Percentiles rank a stretch among this genome's conserved stretches.
phyloP scores from a whole-genome alignment of 352 stramenopile genomes.

The Phytophthora vignae region DNA sequence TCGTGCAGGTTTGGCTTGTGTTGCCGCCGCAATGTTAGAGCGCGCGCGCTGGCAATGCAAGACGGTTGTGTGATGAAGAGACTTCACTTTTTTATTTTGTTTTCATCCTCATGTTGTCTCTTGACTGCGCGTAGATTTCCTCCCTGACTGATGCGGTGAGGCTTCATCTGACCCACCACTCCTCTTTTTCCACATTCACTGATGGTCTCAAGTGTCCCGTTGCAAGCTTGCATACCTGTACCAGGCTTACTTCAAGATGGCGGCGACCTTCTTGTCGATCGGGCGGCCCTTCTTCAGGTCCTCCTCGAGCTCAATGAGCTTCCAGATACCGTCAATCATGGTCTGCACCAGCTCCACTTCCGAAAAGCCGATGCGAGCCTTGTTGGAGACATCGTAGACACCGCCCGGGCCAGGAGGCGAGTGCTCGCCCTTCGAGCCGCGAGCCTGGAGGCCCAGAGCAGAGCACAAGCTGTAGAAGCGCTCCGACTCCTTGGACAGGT shows the following conservation, averaged over 20 bases:
- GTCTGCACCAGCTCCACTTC: constrained; percentile 93
- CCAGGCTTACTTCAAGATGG: constrained; percentile 49
- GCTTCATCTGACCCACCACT: constrained; percentile 26
- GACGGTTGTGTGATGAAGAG: constrained; percentile 34
- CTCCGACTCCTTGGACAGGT: constrained; percentile 64
- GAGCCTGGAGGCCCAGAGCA: constrained; percentile 65
- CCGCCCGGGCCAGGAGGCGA: constrained; percentile 68
- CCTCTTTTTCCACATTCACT: constrained; percentile 19
- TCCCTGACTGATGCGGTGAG: constrained; percentile 23
- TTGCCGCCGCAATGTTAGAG: constrained; percentile 22
- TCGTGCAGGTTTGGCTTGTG: neutral
- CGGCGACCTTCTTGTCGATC: constrained; percentile 68
- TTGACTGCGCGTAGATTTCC: constrained; percentile 31
- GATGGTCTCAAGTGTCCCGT: constrained; percentile 1
- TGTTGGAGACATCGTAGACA: constrained; percentile 93
- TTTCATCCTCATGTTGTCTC: constrained; percentile 26
- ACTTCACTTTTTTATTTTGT: constrained; percentile 36
- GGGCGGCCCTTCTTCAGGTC: constrained; percentile 82
- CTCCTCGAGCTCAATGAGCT: constrained; percentile 93
- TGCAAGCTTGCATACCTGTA: neutral
- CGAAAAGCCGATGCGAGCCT: constrained; percentile 86
- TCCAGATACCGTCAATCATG: constrained; percentile 93
- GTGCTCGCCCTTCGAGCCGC: constrained; percentile 72
- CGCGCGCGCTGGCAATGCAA: constrained; percentile 29
- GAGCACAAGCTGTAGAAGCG: constrained; percentile 72